phyloP scores from a whole-genome alignment of 148 eudicot genomes.

The Dianthus caryophyllus region DNA sequence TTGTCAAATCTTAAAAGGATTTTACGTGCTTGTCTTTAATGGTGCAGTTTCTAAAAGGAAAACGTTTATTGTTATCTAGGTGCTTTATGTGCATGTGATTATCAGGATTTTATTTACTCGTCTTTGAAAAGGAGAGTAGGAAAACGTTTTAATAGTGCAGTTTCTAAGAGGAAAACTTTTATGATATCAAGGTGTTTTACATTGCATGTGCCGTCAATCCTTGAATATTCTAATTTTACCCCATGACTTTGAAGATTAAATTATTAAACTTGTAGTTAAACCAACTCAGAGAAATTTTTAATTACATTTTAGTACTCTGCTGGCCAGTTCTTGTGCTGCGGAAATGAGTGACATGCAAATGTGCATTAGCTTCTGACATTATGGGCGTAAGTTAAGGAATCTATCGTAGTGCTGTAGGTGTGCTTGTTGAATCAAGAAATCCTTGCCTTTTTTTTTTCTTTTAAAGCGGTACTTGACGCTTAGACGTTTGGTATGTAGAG shows the following conservation, averaged over 20 bases:
- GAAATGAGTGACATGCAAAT: not conserved
- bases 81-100: too few species aligned
- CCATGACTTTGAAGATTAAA: not conserved
- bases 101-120: not conserved
- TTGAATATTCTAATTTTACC: not conserved
- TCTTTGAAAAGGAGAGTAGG: too few species aligned
- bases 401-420: not conserved
- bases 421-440: not conserved
- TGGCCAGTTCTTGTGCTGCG: not conserved
- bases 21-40: not conserved
- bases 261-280: not conserved
- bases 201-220: constrained; percentile 1
- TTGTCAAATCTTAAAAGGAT: not conserved
- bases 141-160: not conserved
- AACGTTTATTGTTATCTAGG: too few species aligned
- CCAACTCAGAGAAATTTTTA: not conserved
- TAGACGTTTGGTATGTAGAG: not conserved
- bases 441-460: not conserved
- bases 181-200: not conserved
- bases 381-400: not conserved
- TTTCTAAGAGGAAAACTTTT: not conserved
- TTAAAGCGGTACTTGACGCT: not conserved
- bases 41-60: not conserved
- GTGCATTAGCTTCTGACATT: constrained; percentile 7
- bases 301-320: not conserved